Conservation (phyloP, 2,329 filamentous ascomycete genomes). For the Triangularia setosa region DNA sequence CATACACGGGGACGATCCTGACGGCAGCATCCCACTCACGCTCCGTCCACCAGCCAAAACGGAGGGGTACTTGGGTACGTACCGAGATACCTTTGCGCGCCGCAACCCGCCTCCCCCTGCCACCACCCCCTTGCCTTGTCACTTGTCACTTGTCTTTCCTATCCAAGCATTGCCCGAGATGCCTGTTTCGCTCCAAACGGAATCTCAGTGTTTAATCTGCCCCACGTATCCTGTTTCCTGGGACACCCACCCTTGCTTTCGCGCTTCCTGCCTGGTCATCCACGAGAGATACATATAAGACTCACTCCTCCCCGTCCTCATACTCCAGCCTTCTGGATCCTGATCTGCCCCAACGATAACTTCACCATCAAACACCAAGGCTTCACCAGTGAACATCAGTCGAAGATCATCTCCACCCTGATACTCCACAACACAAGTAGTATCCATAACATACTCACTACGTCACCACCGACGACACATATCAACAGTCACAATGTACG, state of each 20-base stretch:
- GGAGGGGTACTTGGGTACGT: background rate
- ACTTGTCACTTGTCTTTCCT: slow-evolving; percentile 15
- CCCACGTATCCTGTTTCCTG: slow-evolving; percentile 27
- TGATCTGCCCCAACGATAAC: slow-evolving; percentile 10
- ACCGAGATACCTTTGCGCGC: slow-evolving; percentile 10
- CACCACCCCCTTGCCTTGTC: slow-evolving; percentile 2
- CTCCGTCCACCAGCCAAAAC: background rate
- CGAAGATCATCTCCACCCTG: background rate
- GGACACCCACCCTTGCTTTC: slow-evolving; percentile 23
- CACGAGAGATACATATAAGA: slow-evolving; percentile 14
- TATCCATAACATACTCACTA: slow-evolving; percentile 19
- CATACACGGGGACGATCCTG: slow-evolving; percentile 10
- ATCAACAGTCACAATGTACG: slow-evolving; percentile 41
- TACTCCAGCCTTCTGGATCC: slow-evolving; percentile 2
- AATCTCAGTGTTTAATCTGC: slow-evolving; percentile 24
- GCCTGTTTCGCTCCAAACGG: slow-evolving; percentile 10
- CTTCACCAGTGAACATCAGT: background rate
- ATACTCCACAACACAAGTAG: background rate
- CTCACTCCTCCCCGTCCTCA: slow-evolving; percentile 9
- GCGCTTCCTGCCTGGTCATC: slow-evolving; percentile 4
- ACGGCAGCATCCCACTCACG: background rate
- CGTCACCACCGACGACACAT: slow-evolving; percentile 18
- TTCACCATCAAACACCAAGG: slow-evolving; percentile 10
- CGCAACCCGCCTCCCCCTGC: slow-evolving; percentile 22
- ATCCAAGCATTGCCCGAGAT: slow-evolving; percentile 11